Base-by-base conservation (phyloP, 495 filamentous ascomycete genomes). In the Hypomontagnella submonticulosa region DNA sequence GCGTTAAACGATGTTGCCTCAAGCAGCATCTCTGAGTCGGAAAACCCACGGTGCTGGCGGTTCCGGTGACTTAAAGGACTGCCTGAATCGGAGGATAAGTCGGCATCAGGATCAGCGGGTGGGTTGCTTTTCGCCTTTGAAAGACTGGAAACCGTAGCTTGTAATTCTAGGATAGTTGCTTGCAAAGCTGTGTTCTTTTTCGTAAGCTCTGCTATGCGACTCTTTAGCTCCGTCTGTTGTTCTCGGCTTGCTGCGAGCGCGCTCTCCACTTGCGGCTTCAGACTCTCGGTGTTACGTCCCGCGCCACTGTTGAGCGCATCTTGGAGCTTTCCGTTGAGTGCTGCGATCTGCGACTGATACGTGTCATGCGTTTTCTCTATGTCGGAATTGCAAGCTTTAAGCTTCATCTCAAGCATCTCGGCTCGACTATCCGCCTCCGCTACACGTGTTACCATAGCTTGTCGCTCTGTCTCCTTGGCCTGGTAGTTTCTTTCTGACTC, bases 401-500 rank as follows among this genome's bases (percentile, higher is more conserved):
- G 67, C 59, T 83, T 77, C 70, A 81, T 64, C 11, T 80, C 77
- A 34, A 85, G 73, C 49, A 79, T 75, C 56, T 87, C 77, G 6
- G 84, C 79, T 38, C 84, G 80, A 44, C 73, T 79, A 37, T 83
- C 72, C 13, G 84, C 78, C 18, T 78, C 75, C 18, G 85, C 84
- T 4, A 83, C 80, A 38, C 82, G 81, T 30, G 80, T 74, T 58
- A 82, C 79, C 3, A 81, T 78, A 16, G 70, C 71, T 57, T 85
- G 76, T 43, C 83, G 81, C 48, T 86, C 85, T 13, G 79, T 70
- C 47, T 87, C 84, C 20, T 79, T 81, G 38, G 81, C 82, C 70
- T 91, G 87, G 57, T 83, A 85, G 23, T 78, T 80, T 12, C 82
- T 81, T 40, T 90, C 76, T 53, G 79, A 80, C 1, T 75, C 75